These are phyloP conservation scores for Tetracladium maxilliforme DNA, from an alignment of 2,329 filamentous ascomycete genomes.

Conservation along the genomic window DNA sequence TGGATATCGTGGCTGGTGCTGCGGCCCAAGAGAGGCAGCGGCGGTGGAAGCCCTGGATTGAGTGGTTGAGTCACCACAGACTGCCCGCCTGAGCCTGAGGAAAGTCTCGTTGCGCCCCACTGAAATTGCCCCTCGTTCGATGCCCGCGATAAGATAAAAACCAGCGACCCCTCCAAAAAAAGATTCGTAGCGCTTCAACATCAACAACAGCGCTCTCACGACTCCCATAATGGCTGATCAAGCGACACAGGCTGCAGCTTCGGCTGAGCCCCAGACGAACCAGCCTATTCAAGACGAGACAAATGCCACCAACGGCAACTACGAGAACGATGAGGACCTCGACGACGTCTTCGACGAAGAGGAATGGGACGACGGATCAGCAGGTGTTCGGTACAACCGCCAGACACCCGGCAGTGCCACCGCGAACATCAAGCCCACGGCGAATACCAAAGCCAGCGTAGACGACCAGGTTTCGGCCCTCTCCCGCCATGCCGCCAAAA, in stretches of 20 bases:
- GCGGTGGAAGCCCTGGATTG: no score
- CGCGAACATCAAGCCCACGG: conserved; percentile 43
- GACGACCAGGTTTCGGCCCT: conserved; percentile 84
- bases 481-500: conserved; percentile 71
- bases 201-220: conserved; percentile 12
- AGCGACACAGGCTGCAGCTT: conserved; percentile 3
- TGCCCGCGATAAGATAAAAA: no score
- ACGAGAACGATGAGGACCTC: conserved; percentile 24
- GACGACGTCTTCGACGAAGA: conserved; percentile 39
- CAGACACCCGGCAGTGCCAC: conserved; percentile 47
- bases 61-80: no score
- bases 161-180: neutral
- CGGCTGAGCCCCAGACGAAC: neutral
- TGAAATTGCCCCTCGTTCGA: no score
- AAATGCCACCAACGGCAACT: conserved; percentile 11
- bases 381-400: conserved; percentile 76
- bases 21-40: no score
- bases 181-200: neutral
- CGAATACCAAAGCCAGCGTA: conserved; percentile 66
- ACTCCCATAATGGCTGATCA: conserved; percentile 13
- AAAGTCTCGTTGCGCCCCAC: no score
- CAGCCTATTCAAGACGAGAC: conserved; percentile 8
- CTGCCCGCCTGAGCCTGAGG: no score
- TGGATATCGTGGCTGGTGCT: no score
- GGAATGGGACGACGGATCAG: conserved; percentile 53